These are phyloP conservation scores for Pluteus cervinus DNA, from an alignment of 768 basidiomycete species.

Conservation along the genomic window DNA sequence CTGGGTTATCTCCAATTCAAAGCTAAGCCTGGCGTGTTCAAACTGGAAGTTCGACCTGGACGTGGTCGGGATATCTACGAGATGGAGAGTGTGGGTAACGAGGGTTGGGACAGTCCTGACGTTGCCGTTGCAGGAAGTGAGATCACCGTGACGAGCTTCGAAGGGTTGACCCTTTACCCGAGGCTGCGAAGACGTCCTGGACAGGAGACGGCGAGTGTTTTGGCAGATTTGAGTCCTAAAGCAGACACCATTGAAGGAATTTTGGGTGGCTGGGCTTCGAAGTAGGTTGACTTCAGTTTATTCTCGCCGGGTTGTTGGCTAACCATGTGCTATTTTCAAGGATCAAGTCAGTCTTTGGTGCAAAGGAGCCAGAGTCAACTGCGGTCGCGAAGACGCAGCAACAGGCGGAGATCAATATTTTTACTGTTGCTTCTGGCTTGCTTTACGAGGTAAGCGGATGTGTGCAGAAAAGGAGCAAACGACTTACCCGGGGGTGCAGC, in stretches of 20 bases:
- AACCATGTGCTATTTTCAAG: slow-evolving; percentile 22
- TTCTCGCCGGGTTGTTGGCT: neutral
- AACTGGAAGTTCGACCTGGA: slow-evolving; percentile 77
- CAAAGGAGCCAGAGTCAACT: slow-evolving; percentile 20
- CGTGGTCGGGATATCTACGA: slow-evolving; percentile 74
- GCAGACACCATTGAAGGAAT: slow-evolving; percentile 29
- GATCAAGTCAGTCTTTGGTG: slow-evolving; percentile 37
- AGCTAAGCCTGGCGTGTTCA: slow-evolving; percentile 83
- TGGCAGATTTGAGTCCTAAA: slow-evolving; percentile 36
- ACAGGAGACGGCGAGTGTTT: slow-evolving; percentile 78
- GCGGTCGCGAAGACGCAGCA: slow-evolving; percentile 20
- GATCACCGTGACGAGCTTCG: slow-evolving; percentile 83
- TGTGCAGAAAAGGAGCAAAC: neutral
- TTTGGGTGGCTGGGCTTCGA: slow-evolving; percentile 42
- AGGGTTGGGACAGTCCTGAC: slow-evolving; percentile 79
- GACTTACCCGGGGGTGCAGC: slow-evolving; percentile 36
- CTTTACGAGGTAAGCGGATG: slow-evolving; percentile 75
- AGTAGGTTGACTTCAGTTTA: too few relatives aligned
- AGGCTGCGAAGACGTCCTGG: slow-evolving; percentile 63
- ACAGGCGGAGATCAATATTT: slow-evolving; percentile 96
- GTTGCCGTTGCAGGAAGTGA: slow-evolving; percentile 66
- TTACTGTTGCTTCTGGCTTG: slow-evolving; percentile 95
- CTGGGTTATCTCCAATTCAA: slow-evolving; percentile 96
- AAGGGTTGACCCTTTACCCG: slow-evolving; percentile 86
- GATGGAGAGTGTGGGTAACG: slow-evolving; percentile 82